Base-by-base conservation (phyloP, 345 rosid species). In the Stellera chamaejasme region DNA sequence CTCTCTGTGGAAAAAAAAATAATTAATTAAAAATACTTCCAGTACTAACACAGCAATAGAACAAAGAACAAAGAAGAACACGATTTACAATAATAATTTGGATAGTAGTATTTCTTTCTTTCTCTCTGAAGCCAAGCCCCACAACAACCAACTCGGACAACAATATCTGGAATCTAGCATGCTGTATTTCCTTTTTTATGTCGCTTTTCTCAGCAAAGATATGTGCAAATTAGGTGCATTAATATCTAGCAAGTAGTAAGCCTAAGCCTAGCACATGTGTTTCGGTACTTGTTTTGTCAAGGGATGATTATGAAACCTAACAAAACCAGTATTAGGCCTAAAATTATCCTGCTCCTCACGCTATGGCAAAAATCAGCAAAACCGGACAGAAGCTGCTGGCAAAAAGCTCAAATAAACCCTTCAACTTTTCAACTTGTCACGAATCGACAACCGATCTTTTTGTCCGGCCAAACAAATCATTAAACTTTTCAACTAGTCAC, bases 251-350 rank as follows among this genome's bases (percentile, higher is more conserved):
- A 3, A 47, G 3, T 12, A 49, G 41, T 10, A 27, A 48, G 60
- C 46, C 50, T 32, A 27, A 48, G 60, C 46, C 50, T 32, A 32
- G 16, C 44, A 27, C 63, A 61, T 66, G 69, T 48, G 59, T 56
- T 75, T 74, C 70, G 77, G 77, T 64, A 54, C 41, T 12, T 63
- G 69, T 62, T 61, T 62, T 56, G 69, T 54, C 28, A 52, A 39
- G 79, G 71, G 69, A 47, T 58, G 76, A 68, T 60, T 63, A 66
- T 65, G 78, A 71, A 58, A 71, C 61, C 46, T 60, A 79, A 73
- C 73, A 68, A 43, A 45, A 63, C 39, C 39, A 76, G 54, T 68
- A 53, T 32, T 56, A 60, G 61, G 9, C 50, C 61, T 39, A 71
- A 46, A 48, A 28, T 41, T 44, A 49, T 43, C 13, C 58, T 26